Evolutionary conservation across 305 asterid species (phyloP).

Genomic region (Fraxinus ornus): DNA sequence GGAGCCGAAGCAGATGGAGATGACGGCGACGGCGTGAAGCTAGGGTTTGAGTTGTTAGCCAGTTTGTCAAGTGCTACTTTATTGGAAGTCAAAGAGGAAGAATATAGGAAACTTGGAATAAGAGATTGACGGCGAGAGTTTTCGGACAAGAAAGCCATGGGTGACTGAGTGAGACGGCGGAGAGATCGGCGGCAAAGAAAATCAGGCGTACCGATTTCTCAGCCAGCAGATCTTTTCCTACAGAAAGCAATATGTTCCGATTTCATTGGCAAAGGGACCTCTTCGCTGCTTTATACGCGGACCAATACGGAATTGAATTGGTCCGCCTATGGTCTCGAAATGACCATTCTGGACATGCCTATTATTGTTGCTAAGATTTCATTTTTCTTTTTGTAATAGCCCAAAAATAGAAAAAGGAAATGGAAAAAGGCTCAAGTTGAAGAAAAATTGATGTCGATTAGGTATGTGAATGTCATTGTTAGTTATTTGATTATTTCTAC

Average conservation of each 20-base stretch:
- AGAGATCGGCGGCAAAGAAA: constrained; percentile 23
- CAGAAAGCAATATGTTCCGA: constrained; percentile 20
- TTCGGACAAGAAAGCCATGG: constrained; percentile 49
- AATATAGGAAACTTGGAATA: constrained; percentile 64
- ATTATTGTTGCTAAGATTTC: too few species aligned
- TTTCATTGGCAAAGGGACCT: neutral
- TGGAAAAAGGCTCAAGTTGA: too few species aligned
- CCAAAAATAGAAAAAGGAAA: too few species aligned
- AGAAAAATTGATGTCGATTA: too few species aligned
- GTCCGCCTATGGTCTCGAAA: neutral
- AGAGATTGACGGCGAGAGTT: constrained; percentile 63
- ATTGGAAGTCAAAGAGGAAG: constrained; percentile 49
- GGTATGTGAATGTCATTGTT: too few species aligned
- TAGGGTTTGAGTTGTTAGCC: constrained; percentile 28
- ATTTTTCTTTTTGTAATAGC: too few species aligned
- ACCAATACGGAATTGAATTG: neutral
- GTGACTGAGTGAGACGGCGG: neutral
- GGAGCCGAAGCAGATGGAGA: constrained; percentile 3
- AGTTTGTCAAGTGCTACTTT: constrained; percentile 30
- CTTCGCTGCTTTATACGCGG: constrained; percentile 21
- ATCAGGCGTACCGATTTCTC: constrained; percentile 20
- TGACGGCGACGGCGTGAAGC: constrained; percentile 21
- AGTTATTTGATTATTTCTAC: too few species aligned
- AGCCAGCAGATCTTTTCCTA: constrained; percentile 5
- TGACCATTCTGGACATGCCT: neutral